Base-by-base conservation (phyloP, 345 rosid genomes). In the Luvunga scandens region DNA sequence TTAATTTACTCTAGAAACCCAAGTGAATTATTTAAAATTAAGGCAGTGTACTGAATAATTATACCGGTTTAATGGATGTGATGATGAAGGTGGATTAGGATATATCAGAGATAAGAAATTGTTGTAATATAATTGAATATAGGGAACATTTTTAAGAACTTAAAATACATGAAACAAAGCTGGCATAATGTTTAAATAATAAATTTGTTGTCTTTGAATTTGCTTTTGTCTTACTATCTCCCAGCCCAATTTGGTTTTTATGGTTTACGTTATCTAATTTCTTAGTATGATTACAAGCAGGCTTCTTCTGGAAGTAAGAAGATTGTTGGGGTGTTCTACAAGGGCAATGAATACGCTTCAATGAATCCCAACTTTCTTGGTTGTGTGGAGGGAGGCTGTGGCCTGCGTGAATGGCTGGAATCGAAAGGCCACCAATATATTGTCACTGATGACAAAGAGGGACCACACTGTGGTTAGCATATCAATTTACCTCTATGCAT, bases 271-370 rank as follows among this genome's bases (percentile, higher is more conserved):
- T 25, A 9, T 70, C 9, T 66, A 69, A 70, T 74, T 27, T 68
- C 57, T 61, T 2, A 50, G 9, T 72, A 4, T 48, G 67, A 56
- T 67, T 76, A 69, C 27, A 30, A 42, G 77, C 88, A 92, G 97
- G 91, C 93, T 75, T 87, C 96, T 78, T 69, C 93, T 7, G 94
- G 87, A 53, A 89, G 91, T 88, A 92, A 92, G 80, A 95, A 95
- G 89, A 93, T 95, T 39, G 98, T 93, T 64, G 99, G 99, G 4
- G 99, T 95, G 68, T 95, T 95, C 85, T 95, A 95, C 91, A 95
- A 95, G 87, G 99, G 90, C 76, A 86, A 92, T 38, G 94, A 93
- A 79, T 92, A 91, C 68, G 95, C 91, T 73, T 22, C 87, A 18
- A 82, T 68, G 88, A 92, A 93, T 73, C 98, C 98, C 22, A 90